Percentiles rank a stretch among this genome's conserved stretches.
phyloP scores from a whole-genome alignment of 2,329 filamentous ascomycete species.

The Colletotrichum sp. region DNA sequence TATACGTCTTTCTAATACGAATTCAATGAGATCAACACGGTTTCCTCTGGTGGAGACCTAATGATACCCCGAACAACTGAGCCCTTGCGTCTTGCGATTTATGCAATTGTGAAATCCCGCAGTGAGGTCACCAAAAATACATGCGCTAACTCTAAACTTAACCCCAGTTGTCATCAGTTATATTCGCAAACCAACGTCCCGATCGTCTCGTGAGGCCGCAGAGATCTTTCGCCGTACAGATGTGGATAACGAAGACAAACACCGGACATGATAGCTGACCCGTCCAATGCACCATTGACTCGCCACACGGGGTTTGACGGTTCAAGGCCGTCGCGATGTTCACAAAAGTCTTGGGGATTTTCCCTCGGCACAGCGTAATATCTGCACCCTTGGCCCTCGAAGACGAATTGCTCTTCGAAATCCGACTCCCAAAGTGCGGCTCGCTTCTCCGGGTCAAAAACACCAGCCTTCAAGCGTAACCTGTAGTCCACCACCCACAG shows the following conservation, averaged over 20 bases:
- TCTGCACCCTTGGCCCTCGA: not conserved
- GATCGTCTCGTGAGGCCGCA: rapidly evolving
- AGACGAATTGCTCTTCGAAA: not conserved
- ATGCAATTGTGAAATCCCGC: not conserved
- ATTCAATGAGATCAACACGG: not conserved
- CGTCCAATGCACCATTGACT: not conserved
- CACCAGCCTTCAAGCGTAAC: not conserved
- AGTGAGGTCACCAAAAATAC: not conserved
- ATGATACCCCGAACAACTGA: not conserved
- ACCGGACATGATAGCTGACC: not conserved
- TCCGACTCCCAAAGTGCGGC: not conserved
- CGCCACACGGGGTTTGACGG: rapidly evolving
- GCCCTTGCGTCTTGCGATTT: not conserved
- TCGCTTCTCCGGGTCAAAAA: rapidly evolving
- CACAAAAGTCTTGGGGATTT: not conserved
- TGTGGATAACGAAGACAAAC: not conserved
- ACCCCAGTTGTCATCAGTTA: not conserved
- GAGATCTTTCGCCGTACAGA: not conserved
- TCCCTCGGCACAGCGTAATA: not conserved
- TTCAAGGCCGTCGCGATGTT: not conserved
- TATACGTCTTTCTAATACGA: not conserved
- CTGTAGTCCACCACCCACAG: not conserved
- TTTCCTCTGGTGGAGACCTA: not conserved
- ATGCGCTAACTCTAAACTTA: not conserved
- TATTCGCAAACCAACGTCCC: not conserved